Conservation (phyloP, 345 rosid species). For the Rhodamnia argentea region DNA sequence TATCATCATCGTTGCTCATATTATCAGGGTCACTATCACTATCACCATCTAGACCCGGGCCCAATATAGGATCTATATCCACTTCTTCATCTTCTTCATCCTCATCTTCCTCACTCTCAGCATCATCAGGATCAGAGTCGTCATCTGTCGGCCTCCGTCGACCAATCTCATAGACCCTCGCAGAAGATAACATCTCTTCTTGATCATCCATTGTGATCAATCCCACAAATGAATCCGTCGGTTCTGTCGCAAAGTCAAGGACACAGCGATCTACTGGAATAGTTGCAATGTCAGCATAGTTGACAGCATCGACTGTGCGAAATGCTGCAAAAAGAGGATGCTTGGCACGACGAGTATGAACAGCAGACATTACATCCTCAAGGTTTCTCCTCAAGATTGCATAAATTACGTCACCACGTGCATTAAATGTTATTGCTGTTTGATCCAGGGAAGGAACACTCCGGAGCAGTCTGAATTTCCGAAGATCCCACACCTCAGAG, state of each 20-base stretch:
- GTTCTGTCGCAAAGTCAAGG: slow-evolving; percentile 91
- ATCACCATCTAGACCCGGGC: slow-evolving; percentile 51
- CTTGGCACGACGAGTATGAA: slow-evolving; percentile 77
- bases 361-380: slow-evolving; percentile 89
- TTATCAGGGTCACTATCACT: slow-evolving; percentile 74
- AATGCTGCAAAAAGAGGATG: slow-evolving; percentile 80
- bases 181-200: slow-evolving; percentile 87
- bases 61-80: slow-evolving; percentile 61
- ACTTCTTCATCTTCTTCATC: slow-evolving; percentile 62
- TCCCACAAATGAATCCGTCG: slow-evolving; percentile 84
- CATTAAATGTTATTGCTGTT: slow-evolving; percentile 82
- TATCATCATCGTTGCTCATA: slow-evolving; percentile 52
- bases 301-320: slow-evolving; percentile 85
- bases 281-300: slow-evolving; percentile 91
- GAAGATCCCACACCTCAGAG: slow-evolving; percentile 97
- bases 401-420: slow-evolving; percentile 85
- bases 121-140: slow-evolving; percentile 97
- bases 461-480: slow-evolving; percentile 71
- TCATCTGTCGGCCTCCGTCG: slow-evolving; percentile 89
- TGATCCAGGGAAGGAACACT: slow-evolving; percentile 93
- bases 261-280: slow-evolving; percentile 89
- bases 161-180: slow-evolving; percentile 89
- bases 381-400: slow-evolving; percentile 93
- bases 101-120: slow-evolving; percentile 87
- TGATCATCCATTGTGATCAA: slow-evolving; percentile 93